Percentiles rank a stretch among this genome's conserved stretches.
Evolutionary conservation across 768 basidiomycete genomes (phyloP).

Genomic region (Pisolithus sp.): DNA sequence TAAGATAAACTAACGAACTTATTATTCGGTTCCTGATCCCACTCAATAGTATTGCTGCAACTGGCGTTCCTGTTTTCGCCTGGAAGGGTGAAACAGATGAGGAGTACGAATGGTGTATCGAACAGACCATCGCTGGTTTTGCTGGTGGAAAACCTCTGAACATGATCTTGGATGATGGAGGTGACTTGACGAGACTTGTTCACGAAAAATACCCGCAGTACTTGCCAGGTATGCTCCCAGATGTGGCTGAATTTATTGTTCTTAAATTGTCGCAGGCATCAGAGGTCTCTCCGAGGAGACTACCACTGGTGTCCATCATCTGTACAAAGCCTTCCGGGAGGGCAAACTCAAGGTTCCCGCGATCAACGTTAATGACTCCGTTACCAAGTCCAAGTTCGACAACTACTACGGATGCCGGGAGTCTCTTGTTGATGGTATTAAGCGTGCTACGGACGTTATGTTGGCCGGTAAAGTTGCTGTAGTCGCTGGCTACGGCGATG

Average conservation of each 20-base stretch:
- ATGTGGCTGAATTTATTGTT: constrained; percentile 6
- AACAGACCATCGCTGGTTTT: constrained; percentile 91
- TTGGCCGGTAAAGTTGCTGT: constrained; percentile 99
- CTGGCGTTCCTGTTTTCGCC: constrained; percentile 96
- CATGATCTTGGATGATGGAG: constrained; percentile 99
- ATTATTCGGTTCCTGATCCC: background rate
- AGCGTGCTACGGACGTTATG: constrained; percentile 99
- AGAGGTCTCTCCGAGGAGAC: constrained; percentile 98
- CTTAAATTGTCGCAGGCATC: constrained; percentile 47
- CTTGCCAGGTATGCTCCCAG: constrained; percentile 49
- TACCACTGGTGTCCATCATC: constrained; percentile 98
- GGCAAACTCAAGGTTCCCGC: constrained; percentile 95
- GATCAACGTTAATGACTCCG: constrained; percentile 99
- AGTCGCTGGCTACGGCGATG: constrained; percentile 98
- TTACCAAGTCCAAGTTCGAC: constrained; percentile 99
- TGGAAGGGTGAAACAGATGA: constrained; percentile 99
- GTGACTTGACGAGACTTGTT: constrained; percentile 90
- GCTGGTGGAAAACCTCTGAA: constrained; percentile 77
- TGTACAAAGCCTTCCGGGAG: constrained; percentile 96
- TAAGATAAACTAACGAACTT: constrained; percentile 33
- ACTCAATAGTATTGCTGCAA: constrained; percentile 77
- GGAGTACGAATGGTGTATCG: constrained; percentile 97
- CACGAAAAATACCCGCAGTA: constrained; percentile 96
- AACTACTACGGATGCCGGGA: constrained; percentile 99
- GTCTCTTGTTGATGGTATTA: constrained; percentile 99